phyloP scores from a whole-genome alignment of 768 basidiomycete species.

The Macrolepiota albuminosa region DNA sequence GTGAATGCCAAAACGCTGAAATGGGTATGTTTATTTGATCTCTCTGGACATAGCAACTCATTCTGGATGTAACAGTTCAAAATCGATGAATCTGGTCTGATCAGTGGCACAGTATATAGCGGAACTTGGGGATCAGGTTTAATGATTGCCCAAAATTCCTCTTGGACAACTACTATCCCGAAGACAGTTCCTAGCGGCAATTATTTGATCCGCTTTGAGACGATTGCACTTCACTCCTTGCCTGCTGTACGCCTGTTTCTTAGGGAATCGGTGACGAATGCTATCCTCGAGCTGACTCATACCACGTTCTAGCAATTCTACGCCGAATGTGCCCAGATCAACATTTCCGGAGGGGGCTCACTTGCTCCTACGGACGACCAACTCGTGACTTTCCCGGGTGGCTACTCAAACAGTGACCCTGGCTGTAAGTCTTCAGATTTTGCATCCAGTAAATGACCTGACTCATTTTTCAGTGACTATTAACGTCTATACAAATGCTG shows the following conservation, averaged over 20 bases:
- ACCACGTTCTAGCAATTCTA: slow-evolving; percentile 52
- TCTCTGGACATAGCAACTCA: background rate
- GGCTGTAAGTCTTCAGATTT: slow-evolving; percentile 27
- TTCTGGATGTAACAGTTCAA: slow-evolving; percentile 30
- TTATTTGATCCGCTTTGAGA: slow-evolving; percentile 47
- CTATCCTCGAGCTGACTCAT: background rate
- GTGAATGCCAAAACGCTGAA: slow-evolving; percentile 32
- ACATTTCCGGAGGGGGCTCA: slow-evolving; percentile 36
- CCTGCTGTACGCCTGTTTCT: slow-evolving; percentile 38
- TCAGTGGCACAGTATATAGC: slow-evolving; percentile 35
- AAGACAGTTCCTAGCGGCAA: slow-evolving; percentile 36
- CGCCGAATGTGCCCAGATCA: slow-evolving; percentile 49
- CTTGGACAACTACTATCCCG: slow-evolving; percentile 44
- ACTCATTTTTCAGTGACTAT: slow-evolving; percentile 28
- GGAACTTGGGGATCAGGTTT: slow-evolving; percentile 39
- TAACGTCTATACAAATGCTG: slow-evolving; percentile 35
- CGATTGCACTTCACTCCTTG: slow-evolving; percentile 43
- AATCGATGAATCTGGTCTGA: slow-evolving; percentile 40
- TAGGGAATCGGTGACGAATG: background rate
- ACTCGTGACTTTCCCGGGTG: slow-evolving; percentile 46
- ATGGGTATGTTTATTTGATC: slow-evolving; percentile 29
- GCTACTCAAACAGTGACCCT: slow-evolving; percentile 37
- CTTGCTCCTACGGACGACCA: slow-evolving; percentile 35
- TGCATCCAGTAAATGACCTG: background rate
- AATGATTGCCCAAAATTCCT: slow-evolving; percentile 40